Conservation (phyloP, 495 filamentous ascomycete species). For the Aspergillus hancockii region DNA sequence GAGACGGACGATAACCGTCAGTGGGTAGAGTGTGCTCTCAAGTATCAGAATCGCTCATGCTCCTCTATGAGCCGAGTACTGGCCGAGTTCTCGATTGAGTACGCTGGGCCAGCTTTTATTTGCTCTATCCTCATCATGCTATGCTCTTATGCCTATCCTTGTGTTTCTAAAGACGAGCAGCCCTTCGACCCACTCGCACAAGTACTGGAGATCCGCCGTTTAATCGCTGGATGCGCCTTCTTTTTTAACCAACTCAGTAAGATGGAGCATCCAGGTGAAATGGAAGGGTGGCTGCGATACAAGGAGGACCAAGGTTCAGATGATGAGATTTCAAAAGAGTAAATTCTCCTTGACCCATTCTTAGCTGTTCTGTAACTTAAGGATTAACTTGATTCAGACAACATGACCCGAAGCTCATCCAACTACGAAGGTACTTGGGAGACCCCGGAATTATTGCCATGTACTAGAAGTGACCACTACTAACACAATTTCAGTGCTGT, state of each 20-base stretch:
- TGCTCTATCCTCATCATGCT: slow-evolving; percentile 44
- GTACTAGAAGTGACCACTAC: background rate
- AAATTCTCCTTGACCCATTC: background rate
- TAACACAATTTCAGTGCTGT: slow-evolving; percentile 16
- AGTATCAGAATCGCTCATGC: slow-evolving; percentile 40
- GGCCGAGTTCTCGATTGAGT: slow-evolving; percentile 26
- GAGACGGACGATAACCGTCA: slow-evolving; percentile 29
- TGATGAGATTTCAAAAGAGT: slow-evolving; percentile 14
- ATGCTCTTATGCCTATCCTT: slow-evolving; percentile 36
- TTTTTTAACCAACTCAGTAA: slow-evolving; percentile 32
- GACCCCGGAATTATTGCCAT: background rate
- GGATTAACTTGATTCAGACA: slow-evolving; percentile 9
- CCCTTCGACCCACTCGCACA: slow-evolving; percentile 31
- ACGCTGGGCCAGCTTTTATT: slow-evolving; percentile 39
- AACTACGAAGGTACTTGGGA: slow-evolving; percentile 22
- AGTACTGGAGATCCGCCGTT: slow-evolving; percentile 35
- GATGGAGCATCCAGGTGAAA: slow-evolving; percentile 23
- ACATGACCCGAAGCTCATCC: slow-evolving; percentile 13
- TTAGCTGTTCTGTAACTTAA: background rate
- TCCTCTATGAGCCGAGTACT: slow-evolving; percentile 34
- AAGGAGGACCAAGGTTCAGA: slow-evolving; percentile 19
- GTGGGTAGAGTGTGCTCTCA: slow-evolving; percentile 36
- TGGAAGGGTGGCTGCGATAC: slow-evolving; percentile 32
- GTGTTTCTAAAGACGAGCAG: slow-evolving; percentile 30
- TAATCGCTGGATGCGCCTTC: slow-evolving; percentile 38